A percentile compares a stretch with the other conserved stretches of the same genome.
Evolutionary conservation across 2,329 filamentous ascomycete species (phyloP).

Genomic region (Alternaria consortialis): DNA sequence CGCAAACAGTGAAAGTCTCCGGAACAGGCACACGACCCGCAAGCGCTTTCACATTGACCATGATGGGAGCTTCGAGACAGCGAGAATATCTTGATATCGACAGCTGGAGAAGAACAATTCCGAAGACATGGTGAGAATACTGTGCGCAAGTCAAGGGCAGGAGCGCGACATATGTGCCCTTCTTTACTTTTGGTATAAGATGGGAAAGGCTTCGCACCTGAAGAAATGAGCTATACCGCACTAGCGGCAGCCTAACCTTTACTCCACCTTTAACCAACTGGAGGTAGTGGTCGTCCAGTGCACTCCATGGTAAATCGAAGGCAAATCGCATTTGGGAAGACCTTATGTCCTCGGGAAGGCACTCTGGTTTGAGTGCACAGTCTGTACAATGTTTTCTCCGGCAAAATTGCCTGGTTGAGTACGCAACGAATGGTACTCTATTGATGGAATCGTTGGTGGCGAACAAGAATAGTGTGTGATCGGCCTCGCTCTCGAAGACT

Average conservation of each 20-base stretch:
- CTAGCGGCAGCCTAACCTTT: not conserved
- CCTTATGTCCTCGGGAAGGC: not conserved
- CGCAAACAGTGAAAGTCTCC: too few species aligned
- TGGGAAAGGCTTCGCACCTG: too few species aligned
- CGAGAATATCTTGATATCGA: not conserved
- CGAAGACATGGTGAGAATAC: not conserved
- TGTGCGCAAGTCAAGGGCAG: not conserved
- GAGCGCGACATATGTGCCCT: not conserved
- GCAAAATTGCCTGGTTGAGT: not conserved
- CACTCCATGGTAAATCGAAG: too few species aligned
- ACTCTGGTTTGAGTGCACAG: not conserved
- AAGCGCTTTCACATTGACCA: not conserved
- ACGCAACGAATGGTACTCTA: not conserved
- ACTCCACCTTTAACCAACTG: not conserved
- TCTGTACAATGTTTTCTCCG: not conserved
- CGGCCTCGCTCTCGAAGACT: slow-evolving; percentile 8
- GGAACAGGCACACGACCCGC: too few species aligned
- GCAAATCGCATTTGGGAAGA: not conserved
- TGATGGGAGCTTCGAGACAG: not conserved
- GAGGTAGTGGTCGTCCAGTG: not conserved
- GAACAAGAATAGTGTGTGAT: not conserved
- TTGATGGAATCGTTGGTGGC: not conserved
- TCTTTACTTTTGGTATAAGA: not conserved
- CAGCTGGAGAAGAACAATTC: not conserved
- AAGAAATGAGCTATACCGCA: not conserved